Evolutionary conservation across 1,139 yeast genomes (phyloP).

Genomic region (Insectozyma bohioensis): DNA sequence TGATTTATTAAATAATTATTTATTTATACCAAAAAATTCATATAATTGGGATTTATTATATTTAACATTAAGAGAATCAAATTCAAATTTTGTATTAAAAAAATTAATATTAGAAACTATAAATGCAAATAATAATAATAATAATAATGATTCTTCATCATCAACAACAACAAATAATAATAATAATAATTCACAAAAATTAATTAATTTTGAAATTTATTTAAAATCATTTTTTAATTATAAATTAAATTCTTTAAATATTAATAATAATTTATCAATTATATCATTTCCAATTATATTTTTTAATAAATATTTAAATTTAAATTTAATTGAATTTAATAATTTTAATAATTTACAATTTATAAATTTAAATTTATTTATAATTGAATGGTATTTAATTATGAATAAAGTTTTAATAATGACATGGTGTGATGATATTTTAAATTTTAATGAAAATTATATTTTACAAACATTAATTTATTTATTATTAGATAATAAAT

Average conservation of each 20-base stretch:
- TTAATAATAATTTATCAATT: constrained; percentile 44
- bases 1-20: constrained; percentile 42
- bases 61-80: constrained; percentile 41
- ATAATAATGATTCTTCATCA: constrained; percentile 1
- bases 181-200: not conserved
- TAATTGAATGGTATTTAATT: constrained; percentile 43
- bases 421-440: constrained; percentile 20
- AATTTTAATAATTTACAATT: constrained; percentile 17
- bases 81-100: constrained; percentile 18
- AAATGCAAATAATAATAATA: constrained; percentile 14
- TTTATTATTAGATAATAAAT: constrained; percentile 19
- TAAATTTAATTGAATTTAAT: constrained; percentile 17
- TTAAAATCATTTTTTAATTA: constrained; percentile 23
- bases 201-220: constrained; percentile 10
- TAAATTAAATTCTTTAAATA: constrained; percentile 22
- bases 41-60: constrained; percentile 42
- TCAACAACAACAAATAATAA: constrained; percentile 14
- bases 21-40: constrained; percentile 36
- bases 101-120: constrained; percentile 11
- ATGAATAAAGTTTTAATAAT: constrained; percentile 32
- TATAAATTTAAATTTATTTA: constrained; percentile 20
- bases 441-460: constrained; percentile 23
- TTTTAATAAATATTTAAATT: constrained; percentile 14
- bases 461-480: constrained; percentile 30
- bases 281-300: constrained; percentile 47